These are phyloP conservation scores for Chalciporus sp. DNA, from an alignment of 1,284 basidiomycete species.

Conservation along the genomic window DNA sequence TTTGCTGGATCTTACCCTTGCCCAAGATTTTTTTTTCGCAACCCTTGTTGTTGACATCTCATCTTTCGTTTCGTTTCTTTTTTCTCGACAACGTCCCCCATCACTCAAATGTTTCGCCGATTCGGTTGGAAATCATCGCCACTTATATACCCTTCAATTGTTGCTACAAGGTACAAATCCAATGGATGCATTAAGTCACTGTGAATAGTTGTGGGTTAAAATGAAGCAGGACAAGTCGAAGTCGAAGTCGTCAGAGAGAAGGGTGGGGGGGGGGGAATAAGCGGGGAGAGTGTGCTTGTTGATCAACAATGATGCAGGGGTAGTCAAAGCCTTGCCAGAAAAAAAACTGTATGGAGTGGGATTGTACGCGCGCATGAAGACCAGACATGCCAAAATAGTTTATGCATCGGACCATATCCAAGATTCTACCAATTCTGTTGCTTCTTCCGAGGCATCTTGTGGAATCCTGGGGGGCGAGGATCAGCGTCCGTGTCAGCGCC, in stretches of 20 bases:
- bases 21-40: not conserved
- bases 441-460: slow-evolving; percentile 60
- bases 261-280: not conserved
- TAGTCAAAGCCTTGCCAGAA: no score
- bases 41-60: slow-evolving; percentile 13
- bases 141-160: slow-evolving; percentile 41
- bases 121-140: slow-evolving; percentile 29
- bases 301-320: slow-evolving; percentile 9
- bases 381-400: not conserved
- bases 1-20: not conserved
- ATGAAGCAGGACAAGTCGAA: slow-evolving; percentile 5
- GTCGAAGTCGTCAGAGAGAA: slow-evolving; percentile 2
- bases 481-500: not conserved
- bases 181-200: slow-evolving; percentile 41
- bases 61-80: no score
- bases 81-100: slow-evolving; percentile 2
- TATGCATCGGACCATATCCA: slow-evolving; percentile 59
- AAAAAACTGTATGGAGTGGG: no score
- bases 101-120: slow-evolving; percentile 14
- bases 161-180: slow-evolving; percentile 47
- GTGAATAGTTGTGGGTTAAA: slow-evolving; percentile 22
- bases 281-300: slow-evolving; percentile 1
- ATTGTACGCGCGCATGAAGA: no score
- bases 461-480: slow-evolving; percentile 57
- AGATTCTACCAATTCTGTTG: slow-evolving; percentile 57